Base-by-base conservation (phyloP, 2,329 filamentous ascomycete species). In the Didymella pinodella region DNA sequence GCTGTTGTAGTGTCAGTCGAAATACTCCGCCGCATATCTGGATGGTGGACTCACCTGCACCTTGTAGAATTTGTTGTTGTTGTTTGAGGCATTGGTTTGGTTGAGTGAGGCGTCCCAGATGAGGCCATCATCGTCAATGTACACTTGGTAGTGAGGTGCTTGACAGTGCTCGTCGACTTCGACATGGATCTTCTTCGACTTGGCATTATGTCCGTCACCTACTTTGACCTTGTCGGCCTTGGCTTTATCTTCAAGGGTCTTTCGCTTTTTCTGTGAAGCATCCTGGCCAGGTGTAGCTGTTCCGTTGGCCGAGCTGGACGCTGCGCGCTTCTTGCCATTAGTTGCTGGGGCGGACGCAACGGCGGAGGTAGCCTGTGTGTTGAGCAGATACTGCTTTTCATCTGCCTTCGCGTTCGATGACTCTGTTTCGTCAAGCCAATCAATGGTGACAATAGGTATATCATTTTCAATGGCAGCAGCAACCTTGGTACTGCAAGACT, bases 41-140 rank as follows among this genome's bases (percentile, higher is more conserved):
- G 3, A 16, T 36, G 26, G 8, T 18, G 28, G 20, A 44, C 58
- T 36, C 18, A 91, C 80, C 80, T 94, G 90, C 28, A 93, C 75
- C 28, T 86, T 85, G 70, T 93, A 94, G 74, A 93, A 94, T 66
- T 95, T 95, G 76, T 95, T 94, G 76, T 90, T 90, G 71, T 94
- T 95, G 46, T 83, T 77, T 0, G 81, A 78, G 0, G 90, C 81
- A 65, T 92, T 90, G 11, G 91, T 90, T 73, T 93, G 90, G 66
- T 93, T 95, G 45, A 96, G 80, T 0, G 90, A 88, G 0, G 90
- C 91, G 71, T 96, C 92, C 74, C 86, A 94, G 47, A 94, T 91
- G 54, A 89, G 78, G 20, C 87, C 86, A 38, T 84, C 76, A 1
- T 84, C 77, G 60, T 89, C 89, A 55, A 94, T 85, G 69, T 90